A percentile compares a stretch with the other conserved stretches of the same genome.
phyloP scores from a whole-genome alignment of 768 basidiomycete genomes.

The Coprinopsis strossmayeri region DNA sequence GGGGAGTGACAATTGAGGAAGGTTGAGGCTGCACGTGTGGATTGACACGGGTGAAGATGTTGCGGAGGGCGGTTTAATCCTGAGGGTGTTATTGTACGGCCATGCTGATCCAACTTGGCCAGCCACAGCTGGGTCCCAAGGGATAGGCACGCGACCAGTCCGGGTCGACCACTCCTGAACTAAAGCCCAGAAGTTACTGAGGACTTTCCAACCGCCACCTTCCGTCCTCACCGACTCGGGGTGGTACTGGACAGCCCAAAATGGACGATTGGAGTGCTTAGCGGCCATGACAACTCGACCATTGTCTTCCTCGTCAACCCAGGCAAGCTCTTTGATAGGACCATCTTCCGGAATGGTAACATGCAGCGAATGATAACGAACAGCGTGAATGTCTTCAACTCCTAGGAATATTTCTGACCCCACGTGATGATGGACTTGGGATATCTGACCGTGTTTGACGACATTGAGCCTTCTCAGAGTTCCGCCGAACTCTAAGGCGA shows the following conservation, averaged over 20 bases:
- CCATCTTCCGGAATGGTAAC: conserved; percentile 39
- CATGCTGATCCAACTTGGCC: conserved; percentile 45
- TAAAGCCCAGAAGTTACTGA: conserved; percentile 70
- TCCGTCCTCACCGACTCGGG: conserved; percentile 77
- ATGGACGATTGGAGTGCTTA: conserved; percentile 57
- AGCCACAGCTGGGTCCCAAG: conserved; percentile 35
- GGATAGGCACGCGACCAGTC: conserved; percentile 26
- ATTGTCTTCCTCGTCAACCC: conserved; percentile 65
- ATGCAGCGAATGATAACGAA: conserved; percentile 79
- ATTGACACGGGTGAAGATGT: conserved; percentile 20
- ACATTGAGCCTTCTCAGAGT: conserved; percentile 47
- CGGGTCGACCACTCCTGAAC: conserved; percentile 50
- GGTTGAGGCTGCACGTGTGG: conserved; percentile 28
- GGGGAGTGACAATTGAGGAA: conserved; percentile 35
- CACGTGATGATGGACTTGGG: conserved; percentile 51
- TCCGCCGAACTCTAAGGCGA: conserved; percentile 61
- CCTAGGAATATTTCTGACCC: conserved; percentile 57
- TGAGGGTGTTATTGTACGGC: conserved; percentile 38
- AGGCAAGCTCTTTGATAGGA: conserved; percentile 61
- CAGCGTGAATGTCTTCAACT: conserved; percentile 47
- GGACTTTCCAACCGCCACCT: conserved; percentile 59
- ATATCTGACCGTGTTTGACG: conserved; percentile 58
- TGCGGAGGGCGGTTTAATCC: conserved; percentile 18
- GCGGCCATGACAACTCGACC: conserved; percentile 71
- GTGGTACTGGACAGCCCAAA: conserved; percentile 89